Evolutionary conservation across 768 basidiomycete genomes (phyloP).

Genomic region (Sarcodon aspratus): DNA sequence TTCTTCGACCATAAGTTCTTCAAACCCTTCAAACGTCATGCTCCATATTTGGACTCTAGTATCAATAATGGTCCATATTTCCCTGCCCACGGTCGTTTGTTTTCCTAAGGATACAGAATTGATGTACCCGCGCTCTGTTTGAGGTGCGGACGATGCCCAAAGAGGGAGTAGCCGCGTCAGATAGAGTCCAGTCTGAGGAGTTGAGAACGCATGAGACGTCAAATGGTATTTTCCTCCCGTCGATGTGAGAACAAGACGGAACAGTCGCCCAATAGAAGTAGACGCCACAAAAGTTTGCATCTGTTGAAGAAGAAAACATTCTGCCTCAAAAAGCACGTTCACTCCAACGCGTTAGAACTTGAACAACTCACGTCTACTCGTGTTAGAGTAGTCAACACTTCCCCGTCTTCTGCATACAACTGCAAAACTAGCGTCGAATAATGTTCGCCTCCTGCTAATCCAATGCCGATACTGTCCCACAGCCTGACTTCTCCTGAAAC

Average conservation of each 20-base stretch:
- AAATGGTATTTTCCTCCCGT: slow-evolving; percentile 60
- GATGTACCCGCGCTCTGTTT: slow-evolving; percentile 47
- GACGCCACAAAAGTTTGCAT: slow-evolving; percentile 57
- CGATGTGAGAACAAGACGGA: slow-evolving; percentile 52
- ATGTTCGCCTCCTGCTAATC: slow-evolving; percentile 69
- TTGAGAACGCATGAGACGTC: slow-evolving; percentile 46
- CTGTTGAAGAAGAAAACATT: slow-evolving; percentile 19
- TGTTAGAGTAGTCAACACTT: slow-evolving; percentile 55
- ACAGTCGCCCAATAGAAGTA: slow-evolving; percentile 56
- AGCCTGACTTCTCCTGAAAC: slow-evolving; percentile 63
- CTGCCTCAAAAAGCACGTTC: not conserved
- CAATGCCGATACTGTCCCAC: slow-evolving; percentile 83
- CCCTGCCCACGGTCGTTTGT: slow-evolving; percentile 31
- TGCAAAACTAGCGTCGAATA: slow-evolving; percentile 39
- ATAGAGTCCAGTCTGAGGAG: slow-evolving; percentile 33
- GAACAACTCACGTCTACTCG: slow-evolving; percentile 45
- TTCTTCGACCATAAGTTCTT: slow-evolving; percentile 45
- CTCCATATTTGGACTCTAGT: slow-evolving; percentile 64
- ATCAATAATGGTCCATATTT: slow-evolving; percentile 61
- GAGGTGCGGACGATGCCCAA: slow-evolving; percentile 28
- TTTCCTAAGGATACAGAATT: slow-evolving; percentile 48
- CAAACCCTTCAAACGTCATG: slow-evolving; percentile 57
- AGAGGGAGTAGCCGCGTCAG: slow-evolving; percentile 30
- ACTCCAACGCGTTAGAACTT: not conserved
- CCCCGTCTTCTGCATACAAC: slow-evolving; percentile 29